phyloP scores from a whole-genome alignment of 2,329 filamentous ascomycete species.

The Ophiobolus disseminans region DNA sequence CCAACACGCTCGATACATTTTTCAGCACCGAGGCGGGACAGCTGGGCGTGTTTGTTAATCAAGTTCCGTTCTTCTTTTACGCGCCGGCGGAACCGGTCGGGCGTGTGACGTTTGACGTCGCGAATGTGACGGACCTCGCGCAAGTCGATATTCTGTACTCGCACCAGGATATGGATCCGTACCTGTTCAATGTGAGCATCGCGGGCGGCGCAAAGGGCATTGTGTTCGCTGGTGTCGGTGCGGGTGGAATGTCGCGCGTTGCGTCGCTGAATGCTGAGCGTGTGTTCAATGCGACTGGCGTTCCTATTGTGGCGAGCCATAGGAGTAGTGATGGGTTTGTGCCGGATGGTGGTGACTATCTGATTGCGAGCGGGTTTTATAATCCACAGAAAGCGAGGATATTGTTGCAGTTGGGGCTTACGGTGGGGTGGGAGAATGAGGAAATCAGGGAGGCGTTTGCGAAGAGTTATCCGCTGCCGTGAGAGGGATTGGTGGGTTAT shows the following conservation, averaged over 20 bases:
- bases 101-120: slow-evolving; percentile 52
- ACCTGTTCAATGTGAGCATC: slow-evolving; percentile 58
- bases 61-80: slow-evolving; percentile 67
- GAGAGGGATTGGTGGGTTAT: neutral
- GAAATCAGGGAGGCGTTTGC: slow-evolving; percentile 53
- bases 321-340: slow-evolving; percentile 62
- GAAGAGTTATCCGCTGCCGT: slow-evolving; percentile 37
- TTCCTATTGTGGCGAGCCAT: slow-evolving; percentile 61
- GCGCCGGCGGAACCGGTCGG: slow-evolving; percentile 54
- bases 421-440: slow-evolving; percentile 45
- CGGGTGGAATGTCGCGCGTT: slow-evolving; percentile 54
- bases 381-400: slow-evolving; percentile 65
- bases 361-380: slow-evolving; percentile 59
- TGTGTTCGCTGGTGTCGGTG: slow-evolving; percentile 63
- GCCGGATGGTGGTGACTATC: slow-evolving; percentile 40
- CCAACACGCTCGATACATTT: slow-evolving; percentile 70
- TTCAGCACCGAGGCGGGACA: slow-evolving; percentile 61
- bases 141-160: slow-evolving; percentile 65
- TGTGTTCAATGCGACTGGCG: slow-evolving; percentile 55
- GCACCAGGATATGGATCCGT: slow-evolving; percentile 61
- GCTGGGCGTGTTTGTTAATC: slow-evolving; percentile 65
- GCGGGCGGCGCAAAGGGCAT: slow-evolving; percentile 61
- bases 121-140: slow-evolving; percentile 57
- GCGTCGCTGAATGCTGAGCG: slow-evolving; percentile 50
- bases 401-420: slow-evolving; percentile 53